Evolutionary conservation across 257 asterid genomes (phyloP).

Genomic region (Solanum virginianum): DNA sequence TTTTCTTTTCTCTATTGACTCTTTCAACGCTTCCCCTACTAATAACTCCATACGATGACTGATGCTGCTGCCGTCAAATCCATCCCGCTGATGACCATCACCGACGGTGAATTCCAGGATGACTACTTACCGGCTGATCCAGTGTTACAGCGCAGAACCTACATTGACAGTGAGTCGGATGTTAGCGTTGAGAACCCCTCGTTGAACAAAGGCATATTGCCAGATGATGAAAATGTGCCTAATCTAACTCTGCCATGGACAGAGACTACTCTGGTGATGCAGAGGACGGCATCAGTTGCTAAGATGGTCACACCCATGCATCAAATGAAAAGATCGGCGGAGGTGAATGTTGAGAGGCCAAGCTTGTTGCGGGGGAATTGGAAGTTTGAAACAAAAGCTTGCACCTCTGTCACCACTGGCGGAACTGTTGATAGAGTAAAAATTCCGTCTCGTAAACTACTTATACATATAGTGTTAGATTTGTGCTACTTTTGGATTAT

Average conservation of each 20-base stretch:
- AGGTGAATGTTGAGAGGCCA: constrained; percentile 9
- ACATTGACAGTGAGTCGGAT: background rate
- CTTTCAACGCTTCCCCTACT: background rate
- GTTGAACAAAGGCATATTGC: background rate
- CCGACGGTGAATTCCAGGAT: background rate
- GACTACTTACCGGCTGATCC: constrained; percentile 6
- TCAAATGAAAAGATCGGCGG: background rate
- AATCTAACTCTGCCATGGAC: background rate
- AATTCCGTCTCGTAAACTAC: background rate
- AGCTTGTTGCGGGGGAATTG: constrained; percentile 18
- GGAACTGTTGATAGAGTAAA: constrained; percentile 8
- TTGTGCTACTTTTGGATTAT: background rate
- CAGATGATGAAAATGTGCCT: background rate
- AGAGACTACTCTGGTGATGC: background rate
- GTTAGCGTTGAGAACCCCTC: background rate
- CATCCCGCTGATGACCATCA: background rate
- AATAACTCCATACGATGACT: background rate
- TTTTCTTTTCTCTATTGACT: background rate
- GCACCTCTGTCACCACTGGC: constrained; percentile 20
- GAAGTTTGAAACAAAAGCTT: constrained; percentile 18
- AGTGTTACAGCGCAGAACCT: constrained; percentile 8
- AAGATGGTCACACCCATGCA: constrained; percentile 1
- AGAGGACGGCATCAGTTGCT: background rate
- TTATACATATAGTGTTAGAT: no score
- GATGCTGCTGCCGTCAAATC: background rate